Percentiles rank a stretch among this genome's conserved stretches.
Evolutionary conservation across 2,329 filamentous ascomycete species (phyloP).

Genomic region (Eurotiales sp.): DNA sequence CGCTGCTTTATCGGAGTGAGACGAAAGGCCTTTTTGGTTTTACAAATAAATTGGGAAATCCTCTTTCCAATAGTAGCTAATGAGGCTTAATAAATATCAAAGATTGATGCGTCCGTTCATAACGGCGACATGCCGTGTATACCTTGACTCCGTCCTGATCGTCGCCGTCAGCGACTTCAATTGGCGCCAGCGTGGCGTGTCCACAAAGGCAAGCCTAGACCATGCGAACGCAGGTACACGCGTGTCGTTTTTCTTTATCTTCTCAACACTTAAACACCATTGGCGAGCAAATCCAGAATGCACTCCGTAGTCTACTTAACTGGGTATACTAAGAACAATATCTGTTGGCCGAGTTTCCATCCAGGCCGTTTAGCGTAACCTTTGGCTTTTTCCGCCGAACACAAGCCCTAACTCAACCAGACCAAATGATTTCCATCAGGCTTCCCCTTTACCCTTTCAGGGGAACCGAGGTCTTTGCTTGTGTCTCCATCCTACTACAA

Average conservation of each 20-base stretch:
- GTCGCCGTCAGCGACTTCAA: slow-evolving; percentile 2
- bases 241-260: background rate
- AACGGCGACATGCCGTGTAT: background rate
- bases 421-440: background rate
- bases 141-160: slow-evolving; percentile 1
- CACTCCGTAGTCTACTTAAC: background rate
- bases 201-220: slow-evolving; percentile 8
- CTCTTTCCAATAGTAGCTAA: slow-evolving; percentile 2
- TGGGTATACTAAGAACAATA: background rate
- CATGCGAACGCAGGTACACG: slow-evolving; percentile 5
- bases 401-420: slow-evolving; percentile 5
- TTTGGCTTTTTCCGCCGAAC: slow-evolving; percentile 1
- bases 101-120: background rate
- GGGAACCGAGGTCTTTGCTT: background rate
- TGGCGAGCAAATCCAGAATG: background rate
- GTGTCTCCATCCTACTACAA: slow-evolving; percentile 5
- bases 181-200: background rate
- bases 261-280: background rate
- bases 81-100: slow-evolving; percentile 1
- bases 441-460: slow-evolving; percentile 4
- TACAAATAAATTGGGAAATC: background rate
- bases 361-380: background rate
- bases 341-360: background rate
- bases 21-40: background rate
- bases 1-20: background rate